phyloP scores from a whole-genome alignment of 305 asterid species.

The Solanum aculeatissimum region DNA sequence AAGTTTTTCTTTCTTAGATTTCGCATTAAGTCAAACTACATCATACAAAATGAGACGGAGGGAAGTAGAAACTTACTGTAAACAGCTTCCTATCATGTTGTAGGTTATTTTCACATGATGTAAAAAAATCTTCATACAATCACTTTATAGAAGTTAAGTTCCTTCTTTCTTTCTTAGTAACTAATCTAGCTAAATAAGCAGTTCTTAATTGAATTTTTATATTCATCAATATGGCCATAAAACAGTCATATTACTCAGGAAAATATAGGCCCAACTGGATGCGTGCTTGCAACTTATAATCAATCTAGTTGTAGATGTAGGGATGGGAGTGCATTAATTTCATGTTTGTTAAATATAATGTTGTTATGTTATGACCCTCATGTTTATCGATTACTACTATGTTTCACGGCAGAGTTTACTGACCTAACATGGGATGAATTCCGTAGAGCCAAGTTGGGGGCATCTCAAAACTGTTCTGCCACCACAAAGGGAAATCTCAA shows the following conservation, averaged over 20 bases:
- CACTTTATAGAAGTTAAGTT: not conserved
- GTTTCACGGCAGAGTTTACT: slow-evolving; percentile 49
- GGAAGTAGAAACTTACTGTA: not conserved
- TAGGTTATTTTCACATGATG: too few relatives aligned
- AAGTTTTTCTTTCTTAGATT: too few relatives aligned
- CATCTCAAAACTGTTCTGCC: slow-evolving; percentile 97
- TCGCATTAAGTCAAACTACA: too few relatives aligned
- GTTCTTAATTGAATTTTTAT: not conserved
- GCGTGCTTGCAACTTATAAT: not conserved
- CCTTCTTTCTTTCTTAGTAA: not conserved
- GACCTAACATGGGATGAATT: slow-evolving; percentile 97
- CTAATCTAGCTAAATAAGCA: not conserved
- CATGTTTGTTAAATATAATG: not conserved
- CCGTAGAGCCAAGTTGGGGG: slow-evolving; percentile 62
- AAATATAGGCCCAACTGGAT: not conserved
- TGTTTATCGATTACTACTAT: not conserved
- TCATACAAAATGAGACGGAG: too few relatives aligned
- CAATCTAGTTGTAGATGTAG: not conserved
- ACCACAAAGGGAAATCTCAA: slow-evolving; percentile 72
- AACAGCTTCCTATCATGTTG: not conserved
- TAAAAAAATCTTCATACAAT: too few relatives aligned
- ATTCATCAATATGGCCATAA: not conserved
- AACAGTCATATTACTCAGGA: not conserved
- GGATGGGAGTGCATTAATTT: not conserved
- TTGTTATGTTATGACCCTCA: not conserved